Conservation (phyloP, 108 stramenopile genomes). For the Schizochytrium sp. region DNA sequence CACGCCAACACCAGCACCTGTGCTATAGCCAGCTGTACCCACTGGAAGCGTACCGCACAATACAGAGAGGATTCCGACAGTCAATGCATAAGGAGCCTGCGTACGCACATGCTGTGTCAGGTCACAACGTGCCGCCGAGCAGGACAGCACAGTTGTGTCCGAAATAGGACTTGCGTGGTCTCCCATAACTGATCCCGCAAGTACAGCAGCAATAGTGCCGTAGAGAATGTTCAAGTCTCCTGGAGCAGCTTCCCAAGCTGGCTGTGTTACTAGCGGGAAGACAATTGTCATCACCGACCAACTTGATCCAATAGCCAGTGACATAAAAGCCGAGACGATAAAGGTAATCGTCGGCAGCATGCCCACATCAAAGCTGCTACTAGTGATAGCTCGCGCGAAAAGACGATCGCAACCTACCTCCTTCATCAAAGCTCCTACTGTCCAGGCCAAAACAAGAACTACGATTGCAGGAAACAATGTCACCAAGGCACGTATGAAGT, state of each 20-base stretch:
- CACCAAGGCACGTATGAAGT: conserved; percentile 74
- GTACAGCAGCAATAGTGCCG: conserved; percentile 70
- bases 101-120: conserved; percentile 78
- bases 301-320: conserved; percentile 79
- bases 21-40: conserved; percentile 63
- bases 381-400: conserved; percentile 68
- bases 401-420: conserved; percentile 77
- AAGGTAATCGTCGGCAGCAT: conserved; percentile 79
- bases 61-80: conserved; percentile 69
- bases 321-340: conserved; percentile 77
- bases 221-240: conserved; percentile 78
- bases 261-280: conserved; percentile 77
- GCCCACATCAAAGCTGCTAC: conserved; percentile 66
- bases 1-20: conserved; percentile 64
- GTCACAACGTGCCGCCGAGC: conserved; percentile 77
- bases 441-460: conserved; percentile 78
- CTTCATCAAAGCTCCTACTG: conserved; percentile 78
- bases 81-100: conserved; percentile 80
- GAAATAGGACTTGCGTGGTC: conserved; percentile 83
- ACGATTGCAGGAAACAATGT: conserved; percentile 72
- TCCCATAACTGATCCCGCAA: conserved; percentile 81
- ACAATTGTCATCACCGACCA: conserved; percentile 85
- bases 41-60: conserved; percentile 72
- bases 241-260: conserved; percentile 73
- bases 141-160: conserved; percentile 82